Conservation (phyloP, 2,329 filamentous ascomycete species). For the Orbilia oligospora region DNA sequence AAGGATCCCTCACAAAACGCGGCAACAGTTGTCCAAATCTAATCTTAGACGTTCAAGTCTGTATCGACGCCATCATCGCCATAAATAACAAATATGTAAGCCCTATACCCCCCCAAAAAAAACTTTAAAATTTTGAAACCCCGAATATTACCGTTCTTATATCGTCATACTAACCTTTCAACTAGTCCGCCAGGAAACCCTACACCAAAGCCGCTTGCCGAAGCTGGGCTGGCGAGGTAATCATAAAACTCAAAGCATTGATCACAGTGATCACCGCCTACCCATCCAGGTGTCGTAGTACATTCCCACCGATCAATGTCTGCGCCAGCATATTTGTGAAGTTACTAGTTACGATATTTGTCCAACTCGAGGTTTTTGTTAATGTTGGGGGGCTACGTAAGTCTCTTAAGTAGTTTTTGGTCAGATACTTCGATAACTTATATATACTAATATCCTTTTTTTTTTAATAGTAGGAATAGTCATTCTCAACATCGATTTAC, state of each 20-base stretch:
- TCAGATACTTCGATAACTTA: too few species aligned
- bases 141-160: background rate
- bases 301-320: constrained; percentile 14
- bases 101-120: background rate
- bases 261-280: constrained; percentile 18
- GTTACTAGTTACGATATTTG: constrained; percentile 22
- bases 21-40: constrained; percentile 1
- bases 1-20: background rate
- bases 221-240: constrained; percentile 23
- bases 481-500: constrained; percentile 7
- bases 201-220: background rate
- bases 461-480: background rate
- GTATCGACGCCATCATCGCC: constrained; percentile 20
- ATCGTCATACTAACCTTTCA: background rate
- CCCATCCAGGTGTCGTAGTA: constrained; percentile 3
- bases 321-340: constrained; percentile 30
- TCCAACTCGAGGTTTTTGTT: constrained; percentile 25
- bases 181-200: background rate
- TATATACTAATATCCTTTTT: too few species aligned
- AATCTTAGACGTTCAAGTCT: constrained; percentile 27
- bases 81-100: constrained; percentile 38
- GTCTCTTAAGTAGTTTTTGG: too few species aligned
- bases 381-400: constrained; percentile 27
- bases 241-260: constrained; percentile 15
- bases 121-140: too few species aligned